These are phyloP conservation scores for Metarhizium humberi DNA, from an alignment of 2,329 filamentous ascomycete species.

Conservation along the genomic window DNA sequence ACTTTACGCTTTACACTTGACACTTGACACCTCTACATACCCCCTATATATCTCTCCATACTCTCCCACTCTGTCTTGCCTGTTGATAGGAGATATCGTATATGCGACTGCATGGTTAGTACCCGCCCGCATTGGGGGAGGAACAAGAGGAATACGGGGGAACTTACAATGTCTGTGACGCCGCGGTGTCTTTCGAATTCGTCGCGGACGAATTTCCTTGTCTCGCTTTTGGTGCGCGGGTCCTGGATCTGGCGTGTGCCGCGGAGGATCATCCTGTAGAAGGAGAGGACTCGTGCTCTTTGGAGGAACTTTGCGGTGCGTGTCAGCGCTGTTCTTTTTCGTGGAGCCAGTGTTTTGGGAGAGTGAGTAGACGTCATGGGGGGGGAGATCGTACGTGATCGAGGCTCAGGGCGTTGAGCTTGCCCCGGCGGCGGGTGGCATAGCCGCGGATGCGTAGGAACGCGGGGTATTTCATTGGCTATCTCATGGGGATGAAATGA, in stretches of 20 bases:
- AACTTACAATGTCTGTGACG: constrained; percentile 46
- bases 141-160: not conserved
- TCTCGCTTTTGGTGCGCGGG: constrained; percentile 42
- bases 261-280: constrained; percentile 51
- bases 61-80: constrained; percentile 58
- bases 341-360: not conserved
- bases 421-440: constrained; percentile 19
- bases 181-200: constrained; percentile 51
- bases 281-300: constrained; percentile 40
- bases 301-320: constrained; percentile 43
- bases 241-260: constrained; percentile 44
- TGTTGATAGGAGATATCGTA: constrained; percentile 53
- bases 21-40: constrained; percentile 19
- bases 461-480: constrained; percentile 13
- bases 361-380: not conserved
- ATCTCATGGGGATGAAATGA: not conserved
- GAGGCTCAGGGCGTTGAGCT: constrained; percentile 37
- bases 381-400: constrained; percentile 41
- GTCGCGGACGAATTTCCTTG: constrained; percentile 44
- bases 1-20: not conserved
- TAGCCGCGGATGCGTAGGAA: constrained; percentile 23
- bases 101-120: constrained; percentile 36
- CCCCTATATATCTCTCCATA: constrained; percentile 39
- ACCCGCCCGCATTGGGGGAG: not conserved
- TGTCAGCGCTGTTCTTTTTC: not conserved